Conservation (phyloP, 179 eudicot species). For the Beta lomatogona region DNA sequence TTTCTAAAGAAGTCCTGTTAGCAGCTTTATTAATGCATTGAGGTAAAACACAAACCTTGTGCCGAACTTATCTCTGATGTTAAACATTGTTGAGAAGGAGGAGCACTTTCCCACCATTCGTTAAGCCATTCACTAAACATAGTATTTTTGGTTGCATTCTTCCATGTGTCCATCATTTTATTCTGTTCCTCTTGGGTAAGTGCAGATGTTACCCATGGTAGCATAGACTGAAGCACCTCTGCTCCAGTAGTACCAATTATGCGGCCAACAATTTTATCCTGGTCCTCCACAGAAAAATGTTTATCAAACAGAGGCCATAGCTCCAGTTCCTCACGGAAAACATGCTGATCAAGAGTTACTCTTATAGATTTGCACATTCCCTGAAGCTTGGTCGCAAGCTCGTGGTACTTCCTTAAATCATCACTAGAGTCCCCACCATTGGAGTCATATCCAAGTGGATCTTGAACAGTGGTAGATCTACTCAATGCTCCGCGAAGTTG, state of each 20-base stretch:
- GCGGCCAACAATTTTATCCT: slow-evolving; percentile 90
- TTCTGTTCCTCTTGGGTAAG: slow-evolving; percentile 97
- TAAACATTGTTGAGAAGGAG: slow-evolving; percentile 56
- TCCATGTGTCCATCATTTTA: slow-evolving; percentile 96
- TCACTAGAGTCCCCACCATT: slow-evolving; percentile 38
- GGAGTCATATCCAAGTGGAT: slow-evolving; percentile 31
- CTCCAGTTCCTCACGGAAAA: slow-evolving; percentile 87
- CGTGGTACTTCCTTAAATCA: slow-evolving; percentile 55
- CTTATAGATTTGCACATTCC: slow-evolving; percentile 96
- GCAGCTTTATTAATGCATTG: slow-evolving; percentile 14
- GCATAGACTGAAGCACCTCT: slow-evolving; percentile 96
- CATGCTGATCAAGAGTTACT: slow-evolving; percentile 95
- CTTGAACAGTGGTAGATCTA: slow-evolving; percentile 30
- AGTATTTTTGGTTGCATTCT: slow-evolving; percentile 93
- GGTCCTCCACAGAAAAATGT: slow-evolving; percentile 91
- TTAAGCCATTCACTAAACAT: slow-evolving; percentile 98
- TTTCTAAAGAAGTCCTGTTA: not conserved
- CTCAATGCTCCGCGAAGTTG: slow-evolving; percentile 53
- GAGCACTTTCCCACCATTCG: slow-evolving; percentile 88
- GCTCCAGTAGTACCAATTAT: slow-evolving; percentile 99
- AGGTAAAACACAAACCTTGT: slow-evolving; percentile 49
- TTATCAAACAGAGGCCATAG: slow-evolving; percentile 95
- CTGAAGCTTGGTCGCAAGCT: slow-evolving; percentile 86
- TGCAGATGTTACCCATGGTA: slow-evolving; percentile 99
- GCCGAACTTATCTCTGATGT: slow-evolving; percentile 41